Evolutionary conservation across 2,329 filamentous ascomycete genomes (phyloP), one percentile per base, ranked within the genome.

Genomic region (Ophiocordyceps polyrhachis-furcata): DNA sequence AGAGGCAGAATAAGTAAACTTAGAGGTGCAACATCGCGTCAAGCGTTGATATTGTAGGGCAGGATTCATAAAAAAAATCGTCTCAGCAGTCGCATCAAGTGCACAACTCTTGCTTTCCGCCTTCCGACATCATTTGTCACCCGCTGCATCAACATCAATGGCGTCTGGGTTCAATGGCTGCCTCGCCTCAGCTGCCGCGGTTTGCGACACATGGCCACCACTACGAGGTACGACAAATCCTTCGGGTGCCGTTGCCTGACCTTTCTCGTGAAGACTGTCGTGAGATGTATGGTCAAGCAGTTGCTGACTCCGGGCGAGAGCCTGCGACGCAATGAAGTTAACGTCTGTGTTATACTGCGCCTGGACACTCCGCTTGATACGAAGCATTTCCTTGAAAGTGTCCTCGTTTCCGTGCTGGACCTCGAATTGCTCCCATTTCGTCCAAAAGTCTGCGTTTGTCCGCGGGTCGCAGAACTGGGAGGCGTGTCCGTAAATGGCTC

Each of bases 271-370:
- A 9, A 15, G n/a, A n/a, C 15, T 37, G 32, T 37, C 32, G 15
- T 37, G 15, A 17, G 15, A 15, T n/a, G 32, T 8, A 17, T 61
- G 49, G 63, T 65, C 45, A 4, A 64, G 65, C 52, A 72, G 71
- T 51, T 72, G 74, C 83, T 93, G 83, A 50, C 77, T 79, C 49
- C 87, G 77, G 20, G 87, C 87, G 52, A 98, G 71, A 23, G 91
- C 91, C 61, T 98, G 91, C 5, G 86, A 93, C 11, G 91, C 91
- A 62, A 98, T 95, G 58, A 95, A 98, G 60, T 88, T 93, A 69
- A 98, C 89, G 57, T 98, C 91, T 41, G 93, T 98, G 58, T 96
- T 96, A 71, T 93, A 98, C 66, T 95, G 85, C 44, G 91, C 89
- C 62, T 95, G 87, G 13, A 98, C 91, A 62, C 86, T 94, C 59